phyloP scores from a whole-genome alignment of 2,329 filamentous ascomycete genomes.

The Cordyceps militaris region DNA sequence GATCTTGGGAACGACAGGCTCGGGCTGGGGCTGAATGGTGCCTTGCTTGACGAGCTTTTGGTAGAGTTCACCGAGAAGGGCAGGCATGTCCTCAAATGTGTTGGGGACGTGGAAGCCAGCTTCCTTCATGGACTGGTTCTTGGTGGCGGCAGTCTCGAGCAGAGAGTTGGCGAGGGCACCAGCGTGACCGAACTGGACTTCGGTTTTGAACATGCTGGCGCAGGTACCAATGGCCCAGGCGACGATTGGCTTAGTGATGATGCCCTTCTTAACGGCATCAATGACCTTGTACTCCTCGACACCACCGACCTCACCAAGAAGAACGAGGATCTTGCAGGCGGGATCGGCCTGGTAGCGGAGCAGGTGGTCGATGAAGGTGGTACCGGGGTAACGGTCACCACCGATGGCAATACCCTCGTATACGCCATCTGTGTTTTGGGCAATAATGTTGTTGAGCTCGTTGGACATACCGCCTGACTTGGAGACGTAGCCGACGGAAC shows the following conservation, averaged over 20 bases:
- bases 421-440: constrained; percentile 93
- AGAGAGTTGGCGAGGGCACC: constrained; percentile 99
- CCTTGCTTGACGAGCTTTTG: constrained; percentile 79
- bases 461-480: constrained; percentile 99
- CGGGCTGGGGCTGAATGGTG: constrained; percentile 75
- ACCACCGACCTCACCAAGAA: constrained; percentile 97
- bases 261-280: constrained; percentile 88
- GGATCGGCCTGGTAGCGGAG: constrained; percentile 94
- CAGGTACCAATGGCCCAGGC: constrained; percentile 99
- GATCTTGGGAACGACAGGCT: constrained; percentile 96
- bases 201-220: constrained; percentile 99
- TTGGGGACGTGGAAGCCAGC: constrained; percentile 91
- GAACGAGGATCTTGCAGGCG: constrained; percentile 91
- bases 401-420: constrained; percentile 99
- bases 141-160: constrained; percentile 90
- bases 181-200: constrained; percentile 98
- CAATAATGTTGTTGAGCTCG: constrained; percentile 99
- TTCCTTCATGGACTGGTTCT: constrained; percentile 96
- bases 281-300: constrained; percentile 99
- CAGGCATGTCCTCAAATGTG: constrained; percentile 93
- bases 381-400: constrained; percentile 97
- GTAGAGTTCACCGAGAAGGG: constrained; percentile 72
- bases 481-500: constrained; percentile 97
- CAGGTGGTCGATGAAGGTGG: constrained; percentile 98
- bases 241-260: constrained; percentile 97